These are phyloP conservation scores for Volvariella volvacea DNA, from an alignment of 1,284 basidiomycete genomes.

Conservation along the genomic window DNA sequence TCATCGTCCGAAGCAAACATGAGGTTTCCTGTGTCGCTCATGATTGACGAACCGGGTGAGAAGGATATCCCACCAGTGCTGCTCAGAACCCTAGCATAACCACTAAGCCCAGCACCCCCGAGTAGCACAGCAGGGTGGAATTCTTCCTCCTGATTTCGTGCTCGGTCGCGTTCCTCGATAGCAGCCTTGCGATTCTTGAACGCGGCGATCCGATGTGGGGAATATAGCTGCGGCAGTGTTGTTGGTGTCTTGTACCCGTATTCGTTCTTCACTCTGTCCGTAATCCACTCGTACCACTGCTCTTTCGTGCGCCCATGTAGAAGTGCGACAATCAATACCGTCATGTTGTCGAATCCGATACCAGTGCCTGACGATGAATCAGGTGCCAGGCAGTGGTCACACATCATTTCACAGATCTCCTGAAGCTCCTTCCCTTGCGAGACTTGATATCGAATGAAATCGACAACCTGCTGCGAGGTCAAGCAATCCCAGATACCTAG, in stretches of 20 bases:
- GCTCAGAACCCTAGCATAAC: conserved; percentile 40
- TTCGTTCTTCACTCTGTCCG: conserved; percentile 72
- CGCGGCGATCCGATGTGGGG: conserved; percentile 49
- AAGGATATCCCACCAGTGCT: conserved; percentile 54
- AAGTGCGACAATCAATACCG: conserved; percentile 85
- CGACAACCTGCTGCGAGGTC: conserved; percentile 88
- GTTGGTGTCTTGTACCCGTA: conserved; percentile 71
- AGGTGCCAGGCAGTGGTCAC: conserved; percentile 91
- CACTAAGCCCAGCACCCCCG: conserved; percentile 24
- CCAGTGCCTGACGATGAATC: conserved; percentile 88
- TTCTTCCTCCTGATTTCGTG: conserved; percentile 28
- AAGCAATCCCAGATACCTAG: conserved; percentile 98
- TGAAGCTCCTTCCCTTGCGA: conserved; percentile 75
- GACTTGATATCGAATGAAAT: conserved; percentile 82
- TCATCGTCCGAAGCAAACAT: conserved; percentile 56
- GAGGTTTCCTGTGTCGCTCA: conserved; percentile 39
- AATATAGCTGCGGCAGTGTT: conserved; percentile 61
- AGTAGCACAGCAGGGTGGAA: conserved; percentile 14
- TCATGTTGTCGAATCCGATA: conserved; percentile 99
- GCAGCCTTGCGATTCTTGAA: conserved; percentile 53
- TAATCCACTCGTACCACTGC: conserved; percentile 93
- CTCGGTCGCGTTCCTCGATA: conserved; percentile 47
- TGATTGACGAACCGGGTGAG: conserved; percentile 41
- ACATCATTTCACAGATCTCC: conserved; percentile 86
- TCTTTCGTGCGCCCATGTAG: conserved; percentile 83